Conservation (phyloP, 441 rosid species). For the Erysimum cheiri region DNA sequence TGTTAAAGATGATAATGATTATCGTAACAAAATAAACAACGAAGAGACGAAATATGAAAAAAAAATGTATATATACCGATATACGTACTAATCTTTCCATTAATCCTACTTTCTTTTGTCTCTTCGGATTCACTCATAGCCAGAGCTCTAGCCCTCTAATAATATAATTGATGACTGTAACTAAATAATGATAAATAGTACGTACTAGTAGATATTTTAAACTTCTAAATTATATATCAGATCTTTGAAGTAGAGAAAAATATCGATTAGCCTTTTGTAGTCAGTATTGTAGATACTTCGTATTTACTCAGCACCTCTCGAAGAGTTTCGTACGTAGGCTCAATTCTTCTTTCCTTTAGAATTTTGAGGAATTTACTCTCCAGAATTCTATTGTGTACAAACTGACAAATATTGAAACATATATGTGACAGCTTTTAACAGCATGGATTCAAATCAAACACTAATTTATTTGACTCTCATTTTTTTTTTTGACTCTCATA, state of each 20-base stretch:
- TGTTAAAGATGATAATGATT: slow-evolving; percentile 12
- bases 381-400: background rate
- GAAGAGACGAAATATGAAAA: no score
- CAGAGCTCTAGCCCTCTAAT: slow-evolving; percentile 18
- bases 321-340: background rate
- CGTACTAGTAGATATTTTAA: background rate
- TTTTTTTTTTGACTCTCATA: background rate
- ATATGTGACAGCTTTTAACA: background rate
- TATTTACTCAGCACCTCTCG: background rate
- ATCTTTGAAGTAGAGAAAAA: background rate
- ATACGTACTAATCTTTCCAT: background rate
- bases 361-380: background rate
- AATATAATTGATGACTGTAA: slow-evolving; percentile 1
- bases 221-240: background rate
- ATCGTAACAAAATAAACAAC: no score
- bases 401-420: background rate
- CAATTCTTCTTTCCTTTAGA: background rate
- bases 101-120: slow-evolving; percentile 21
- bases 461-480: background rate
- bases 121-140: slow-evolving; percentile 29
- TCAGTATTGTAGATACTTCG: background rate
- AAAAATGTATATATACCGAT: no score
- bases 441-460: background rate
- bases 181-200: background rate
- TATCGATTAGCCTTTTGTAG: background rate